These are phyloP conservation scores for Pholiota conissans DNA, from an alignment of 768 basidiomycete species.

Conservation along the genomic window DNA sequence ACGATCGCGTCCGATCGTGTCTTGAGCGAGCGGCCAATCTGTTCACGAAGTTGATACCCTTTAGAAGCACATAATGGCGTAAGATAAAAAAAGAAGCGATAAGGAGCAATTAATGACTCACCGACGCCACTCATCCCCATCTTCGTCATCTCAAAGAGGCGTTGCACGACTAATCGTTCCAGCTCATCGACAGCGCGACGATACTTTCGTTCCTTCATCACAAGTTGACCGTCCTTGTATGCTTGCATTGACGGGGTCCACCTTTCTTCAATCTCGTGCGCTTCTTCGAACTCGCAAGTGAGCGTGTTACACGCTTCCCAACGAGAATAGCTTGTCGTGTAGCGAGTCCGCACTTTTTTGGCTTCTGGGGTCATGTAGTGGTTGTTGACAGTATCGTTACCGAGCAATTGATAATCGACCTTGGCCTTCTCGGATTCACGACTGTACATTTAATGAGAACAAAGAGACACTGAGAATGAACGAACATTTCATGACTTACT, in stretches of 20 bases:
- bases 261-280: background rate
- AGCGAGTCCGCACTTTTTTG: background rate
- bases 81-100: background rate
- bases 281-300: background rate
- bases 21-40: constrained; percentile 18
- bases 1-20: constrained; percentile 18
- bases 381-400: background rate
- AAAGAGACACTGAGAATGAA: too few relatives aligned
- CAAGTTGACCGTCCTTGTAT: background rate
- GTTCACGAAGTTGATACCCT: constrained; percentile 28
- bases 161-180: constrained; percentile 18
- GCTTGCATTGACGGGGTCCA: background rate
- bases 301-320: background rate
- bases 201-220: constrained; percentile 3
- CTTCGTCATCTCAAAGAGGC: constrained; percentile 26
- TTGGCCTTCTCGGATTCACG: background rate
- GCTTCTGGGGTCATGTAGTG: background rate
- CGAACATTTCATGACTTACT: background rate
- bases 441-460: too few relatives aligned
- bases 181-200: constrained; percentile 13
- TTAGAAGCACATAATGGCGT: too few relatives aligned
- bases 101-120: background rate
- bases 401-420: background rate
- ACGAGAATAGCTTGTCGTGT: background rate
- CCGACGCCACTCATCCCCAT: constrained; percentile 25